These are phyloP conservation scores for Lactarius pseudohatsudake DNA, from an alignment of 768 basidiomycete genomes.

Conservation along the genomic window DNA sequence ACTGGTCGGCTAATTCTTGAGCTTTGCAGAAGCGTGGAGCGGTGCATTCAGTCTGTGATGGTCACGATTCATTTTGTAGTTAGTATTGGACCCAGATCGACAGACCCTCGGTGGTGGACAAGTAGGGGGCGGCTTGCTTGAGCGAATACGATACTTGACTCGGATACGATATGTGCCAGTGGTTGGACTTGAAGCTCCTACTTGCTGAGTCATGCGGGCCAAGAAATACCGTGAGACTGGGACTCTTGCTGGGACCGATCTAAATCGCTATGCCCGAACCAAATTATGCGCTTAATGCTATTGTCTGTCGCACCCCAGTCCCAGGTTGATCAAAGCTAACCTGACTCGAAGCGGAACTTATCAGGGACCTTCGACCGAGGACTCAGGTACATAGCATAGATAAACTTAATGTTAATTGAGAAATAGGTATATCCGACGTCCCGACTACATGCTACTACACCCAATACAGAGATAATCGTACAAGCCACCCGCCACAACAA, in stretches of 20 bases:
- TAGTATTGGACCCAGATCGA: neutral
- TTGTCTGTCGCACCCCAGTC: neutral
- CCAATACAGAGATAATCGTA: neutral
- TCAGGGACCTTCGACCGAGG: neutral
- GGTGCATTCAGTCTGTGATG: neutral
- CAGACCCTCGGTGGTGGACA: neutral
- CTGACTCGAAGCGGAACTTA: neutral
- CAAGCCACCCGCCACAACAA: neutral
- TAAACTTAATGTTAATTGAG: constrained; percentile 1
- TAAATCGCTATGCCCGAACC: too few relatives aligned
- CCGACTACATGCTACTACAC: neutral
- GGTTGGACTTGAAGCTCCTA: neutral
- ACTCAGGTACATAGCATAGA: neutral
- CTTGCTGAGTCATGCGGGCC: neutral
- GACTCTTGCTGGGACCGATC: too few relatives aligned
- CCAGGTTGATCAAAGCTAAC: neutral
- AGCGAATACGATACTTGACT: neutral
- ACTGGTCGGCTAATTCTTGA: neutral
- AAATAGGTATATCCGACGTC: neutral
- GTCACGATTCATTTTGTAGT: neutral
- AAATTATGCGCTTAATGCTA: neutral
- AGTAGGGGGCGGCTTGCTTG: neutral
- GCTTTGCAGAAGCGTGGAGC: neutral
- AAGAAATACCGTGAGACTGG: too few relatives aligned
- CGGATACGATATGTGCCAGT: too few relatives aligned